A percentile compares a stretch with the other conserved stretches of the same genome.
phyloP scores from a whole-genome alignment of 306 rosid genomes.

The Astragalus glycyphyllos region DNA sequence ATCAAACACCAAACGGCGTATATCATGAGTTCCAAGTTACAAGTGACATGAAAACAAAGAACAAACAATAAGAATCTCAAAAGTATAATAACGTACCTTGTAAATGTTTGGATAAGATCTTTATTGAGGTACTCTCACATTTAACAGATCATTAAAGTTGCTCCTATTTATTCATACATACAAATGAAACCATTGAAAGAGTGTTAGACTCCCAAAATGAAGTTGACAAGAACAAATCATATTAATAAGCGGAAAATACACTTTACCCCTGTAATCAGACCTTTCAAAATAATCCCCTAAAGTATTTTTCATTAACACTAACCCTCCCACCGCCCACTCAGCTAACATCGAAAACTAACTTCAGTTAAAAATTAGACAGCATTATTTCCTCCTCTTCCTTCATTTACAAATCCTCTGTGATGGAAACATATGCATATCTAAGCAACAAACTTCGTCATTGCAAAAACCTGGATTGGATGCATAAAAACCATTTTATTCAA shows the following conservation, averaged over 20 bases:
- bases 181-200: not conserved
- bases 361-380: not conserved
- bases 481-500: not conserved
- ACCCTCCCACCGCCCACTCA: not conserved
- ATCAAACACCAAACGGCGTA: not conserved
- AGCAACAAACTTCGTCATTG: not conserved
- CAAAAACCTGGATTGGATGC: not conserved
- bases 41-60: not conserved
- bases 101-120: not conserved
- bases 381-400: not conserved
- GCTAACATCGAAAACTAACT: not conserved
- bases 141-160: constrained; percentile 1
- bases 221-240: not conserved
- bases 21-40: not conserved
- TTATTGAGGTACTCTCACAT: constrained; percentile 14
- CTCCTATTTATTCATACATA: constrained; percentile 13
- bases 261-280: not conserved
- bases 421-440: not conserved
- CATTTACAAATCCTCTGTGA: not conserved
- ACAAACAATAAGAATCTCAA: not conserved
- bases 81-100: constrained; percentile 9
- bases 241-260: not conserved
- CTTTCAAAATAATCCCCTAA: not conserved
- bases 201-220: not conserved
- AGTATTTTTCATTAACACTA: not conserved